Conservation (phyloP, 2,329 filamentous ascomycete species). For the Fusarium incarnatum region DNA sequence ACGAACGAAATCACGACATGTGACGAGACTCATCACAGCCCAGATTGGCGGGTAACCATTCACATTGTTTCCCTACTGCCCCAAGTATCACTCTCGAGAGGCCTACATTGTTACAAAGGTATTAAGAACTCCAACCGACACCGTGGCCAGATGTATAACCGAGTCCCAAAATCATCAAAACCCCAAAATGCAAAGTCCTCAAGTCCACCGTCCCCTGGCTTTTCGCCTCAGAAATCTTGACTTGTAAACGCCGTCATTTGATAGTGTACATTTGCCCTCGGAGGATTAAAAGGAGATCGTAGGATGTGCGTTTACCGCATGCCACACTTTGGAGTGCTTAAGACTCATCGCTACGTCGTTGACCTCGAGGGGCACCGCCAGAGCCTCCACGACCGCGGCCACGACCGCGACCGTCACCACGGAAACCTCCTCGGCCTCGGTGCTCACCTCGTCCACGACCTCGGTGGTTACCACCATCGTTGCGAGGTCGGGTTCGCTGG, state of each 20-base stretch:
- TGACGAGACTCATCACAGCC: conserved; percentile 10
- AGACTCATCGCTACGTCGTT: conserved; percentile 56
- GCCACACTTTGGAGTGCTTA: conserved; percentile 47
- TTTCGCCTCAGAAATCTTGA: conserved; percentile 43
- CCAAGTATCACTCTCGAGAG: conserved; percentile 35
- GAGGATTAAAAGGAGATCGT: conserved; percentile 48
- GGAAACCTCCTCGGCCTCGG: conserved; percentile 64
- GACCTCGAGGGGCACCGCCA: conserved; percentile 50
- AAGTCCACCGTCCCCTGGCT: conserved; percentile 44
- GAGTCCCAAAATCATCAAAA: conserved; percentile 48
- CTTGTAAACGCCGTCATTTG: conserved; percentile 55
- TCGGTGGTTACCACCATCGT: conserved; percentile 59
- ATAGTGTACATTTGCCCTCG: conserved; percentile 55
- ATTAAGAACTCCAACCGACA: conserved; percentile 46
- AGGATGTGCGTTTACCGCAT: conserved; percentile 44
- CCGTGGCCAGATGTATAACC: conserved; percentile 45
- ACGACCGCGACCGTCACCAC: conserved; percentile 60
- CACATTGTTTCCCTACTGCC: conserved; percentile 45
- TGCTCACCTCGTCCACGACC: conserved; percentile 61
- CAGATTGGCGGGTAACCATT: conserved; percentile 44
- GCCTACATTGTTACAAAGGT: conserved; percentile 46
- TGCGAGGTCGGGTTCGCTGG: conserved; percentile 68
- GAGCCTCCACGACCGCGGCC: conserved; percentile 55
- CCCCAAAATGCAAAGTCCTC: conserved; percentile 49
- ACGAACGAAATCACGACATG: neutral